Percentiles rank a stretch among this genome's conserved stretches.
Evolutionary conservation across 768 basidiomycete species (phyloP).

Genomic region (Tubosaeta sp.): DNA sequence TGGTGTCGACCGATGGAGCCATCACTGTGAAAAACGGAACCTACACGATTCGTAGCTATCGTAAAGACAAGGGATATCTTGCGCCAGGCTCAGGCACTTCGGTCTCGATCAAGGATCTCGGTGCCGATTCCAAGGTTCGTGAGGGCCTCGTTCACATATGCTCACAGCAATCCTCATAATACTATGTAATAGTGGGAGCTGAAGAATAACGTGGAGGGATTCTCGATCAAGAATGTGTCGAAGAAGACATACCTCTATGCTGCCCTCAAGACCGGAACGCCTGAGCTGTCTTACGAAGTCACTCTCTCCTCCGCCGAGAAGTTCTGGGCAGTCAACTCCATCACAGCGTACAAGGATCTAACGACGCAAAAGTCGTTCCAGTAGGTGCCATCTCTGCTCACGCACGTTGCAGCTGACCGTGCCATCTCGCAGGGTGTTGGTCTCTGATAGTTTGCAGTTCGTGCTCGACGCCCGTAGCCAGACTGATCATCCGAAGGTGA

Average conservation of each 20-base stretch:
- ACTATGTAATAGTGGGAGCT: not conserved
- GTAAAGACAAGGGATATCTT: not conserved
- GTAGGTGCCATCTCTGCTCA: not conserved
- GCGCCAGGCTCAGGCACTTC: not conserved
- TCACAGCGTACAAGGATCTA: not conserved
- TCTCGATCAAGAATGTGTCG: not conserved
- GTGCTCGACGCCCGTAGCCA: not conserved
- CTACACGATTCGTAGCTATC: not conserved
- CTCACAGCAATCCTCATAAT: not conserved
- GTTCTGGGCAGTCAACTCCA: not conserved
- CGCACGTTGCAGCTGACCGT: not conserved
- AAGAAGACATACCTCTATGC: not conserved
- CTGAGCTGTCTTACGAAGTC: not conserved
- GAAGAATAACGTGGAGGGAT: not conserved
- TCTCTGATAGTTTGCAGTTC: not conserved
- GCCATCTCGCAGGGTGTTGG: not conserved
- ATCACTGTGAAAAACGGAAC: not conserved
- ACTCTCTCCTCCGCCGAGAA: not conserved
- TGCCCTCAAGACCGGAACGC: not conserved
- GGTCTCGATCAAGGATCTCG: not conserved
- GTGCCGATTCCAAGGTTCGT: not conserved
- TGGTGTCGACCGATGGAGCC: not conserved
- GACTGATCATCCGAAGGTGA: not conserved
- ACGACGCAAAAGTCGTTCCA: not conserved
- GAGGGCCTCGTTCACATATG: not conserved